These are phyloP conservation scores for Amauroascus niger DNA, from an alignment of 2,329 filamentous ascomycete species.

Conservation along the genomic window DNA sequence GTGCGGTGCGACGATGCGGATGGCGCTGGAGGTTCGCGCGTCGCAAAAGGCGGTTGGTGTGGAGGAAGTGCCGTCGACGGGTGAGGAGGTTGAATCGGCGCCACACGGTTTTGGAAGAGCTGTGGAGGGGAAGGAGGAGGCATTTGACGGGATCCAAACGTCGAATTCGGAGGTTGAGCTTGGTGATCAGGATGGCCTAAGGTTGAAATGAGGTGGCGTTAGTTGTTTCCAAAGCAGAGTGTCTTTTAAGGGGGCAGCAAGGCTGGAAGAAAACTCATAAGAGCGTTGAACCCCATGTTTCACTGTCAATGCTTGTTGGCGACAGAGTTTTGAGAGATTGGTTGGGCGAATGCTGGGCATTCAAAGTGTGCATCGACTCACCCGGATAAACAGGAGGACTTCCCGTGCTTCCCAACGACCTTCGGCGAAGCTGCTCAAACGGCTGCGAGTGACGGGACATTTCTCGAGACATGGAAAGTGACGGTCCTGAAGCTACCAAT, in stretches of 20 bases:
- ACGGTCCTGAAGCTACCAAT: conserved; percentile 7
- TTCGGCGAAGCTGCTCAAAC: conserved; percentile 28
- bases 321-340: background rate
- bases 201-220: background rate
- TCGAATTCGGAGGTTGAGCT: conserved; percentile 26
- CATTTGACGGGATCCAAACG: conserved; percentile 39
- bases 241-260: background rate
- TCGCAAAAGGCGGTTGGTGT: conserved; percentile 33
- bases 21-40: conserved; percentile 47
- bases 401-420: conserved; percentile 30
- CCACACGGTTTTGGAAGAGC: conserved; percentile 36
- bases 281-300: background rate
- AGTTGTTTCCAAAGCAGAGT: too few relatives aligned
- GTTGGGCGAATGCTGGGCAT: background rate
- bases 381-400: conserved; percentile 30
- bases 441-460: conserved; percentile 30
- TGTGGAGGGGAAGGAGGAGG: conserved; percentile 44
- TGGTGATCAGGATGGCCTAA: conserved; percentile 16
- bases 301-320: background rate
- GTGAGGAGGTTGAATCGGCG: conserved; percentile 32
- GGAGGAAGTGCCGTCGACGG: conserved; percentile 30
- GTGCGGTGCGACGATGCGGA: conserved; percentile 42
- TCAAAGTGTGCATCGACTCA: conserved; percentile 25
- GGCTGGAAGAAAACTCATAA: background rate
- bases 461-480: conserved; percentile 21